Evolutionary conservation across 345 rosid genomes (phyloP), one percentile per base, ranked within the genome.

Genomic region (Hypericum androsaemum): DNA sequence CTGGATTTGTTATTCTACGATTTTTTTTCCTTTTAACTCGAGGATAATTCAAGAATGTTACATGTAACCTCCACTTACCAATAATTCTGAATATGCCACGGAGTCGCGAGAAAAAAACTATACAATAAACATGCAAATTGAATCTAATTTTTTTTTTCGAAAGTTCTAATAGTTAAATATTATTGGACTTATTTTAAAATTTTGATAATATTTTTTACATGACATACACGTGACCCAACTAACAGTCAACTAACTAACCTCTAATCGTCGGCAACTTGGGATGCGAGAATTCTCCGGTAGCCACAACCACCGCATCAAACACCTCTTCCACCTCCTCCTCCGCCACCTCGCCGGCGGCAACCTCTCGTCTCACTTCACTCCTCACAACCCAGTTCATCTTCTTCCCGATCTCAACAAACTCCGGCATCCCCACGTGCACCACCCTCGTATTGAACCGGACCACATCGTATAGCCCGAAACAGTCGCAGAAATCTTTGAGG

Each of bases 231-330:
- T n/a, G n/a, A n/a, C n/a, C 12, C n/a, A 44, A 37, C 5, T 15
- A 17, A 32, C 8, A 8, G 9, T 37, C 35, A 8, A 12, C 12
- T 37, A 14, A 43, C 12, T 10, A 58, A 88, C 98, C 98, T 82
- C 75, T 79, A 50, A 90, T 87, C 59, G 74, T 39, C 37, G 98
- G 89, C 72, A 84, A 43, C 57, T 82, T 77, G 41, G 96, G 98
- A 2, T 78, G 72, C 52, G 98, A 75, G 53, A 84, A 90, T 63
- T 90, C 96, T 1, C 98, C 98, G 38, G 84, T 77, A n/a, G 92
- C 96, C 37, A 90, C 92, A 62, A 90, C 84, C 45, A 90, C 86
- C 14, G 96, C 96, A 71, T 90, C 96, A 60, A 73, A 90, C 12
- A 87, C 78, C 71, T 87, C 92, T 65, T 87, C 87, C 41, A 62